Base-by-base conservation (phyloP, 495 filamentous ascomycete genomes). In the Xylaria telfairii region DNA sequence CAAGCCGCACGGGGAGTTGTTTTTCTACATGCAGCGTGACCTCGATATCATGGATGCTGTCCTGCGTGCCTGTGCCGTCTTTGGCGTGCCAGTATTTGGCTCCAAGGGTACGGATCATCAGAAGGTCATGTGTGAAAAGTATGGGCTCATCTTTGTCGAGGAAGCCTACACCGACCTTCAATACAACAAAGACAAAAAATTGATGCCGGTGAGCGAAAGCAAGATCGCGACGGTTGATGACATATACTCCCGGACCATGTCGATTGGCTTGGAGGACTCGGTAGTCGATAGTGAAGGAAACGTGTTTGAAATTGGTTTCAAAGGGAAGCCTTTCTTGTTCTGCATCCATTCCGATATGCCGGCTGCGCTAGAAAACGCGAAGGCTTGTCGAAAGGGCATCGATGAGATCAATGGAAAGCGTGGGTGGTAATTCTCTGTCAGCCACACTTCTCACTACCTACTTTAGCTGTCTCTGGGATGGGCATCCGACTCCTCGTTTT, bases 151-250 rank as follows among this genome's bases (percentile, higher is more conserved):
- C n/a, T 90, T 91, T 67, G 76, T 81, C 53, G 87, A 86, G 34
- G 87, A 90, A 74, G 76, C 88, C 41, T 89, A 87, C 74, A 84
- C 81, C 0, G 88, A 90, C 76, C 84, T 90, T 28, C 86, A 89
- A 59, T 90, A 90, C 71, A 82, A 81, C 70, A 72, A 79, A 5
- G 77, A 84, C 63, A 83, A 81, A 37, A 85, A 80, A 73, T 76
- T 88, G 53, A 78, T 87, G 10, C 86, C 88, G 61, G 87, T 86
- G 71, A 83, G 86, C 19, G 86, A 87, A 76, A 88, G 88, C 77
- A 87, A 87, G 61, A 80, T 84, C 1, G 87, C 86, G 83, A 81
- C 82, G 41, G 66, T 77, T 3, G 80, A 82, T 8, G 81, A 84
- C 42, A 81, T 83, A 3, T 44, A 62, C 37, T 44, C 59, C 77